phyloP scores from a whole-genome alignment of 345 rosid species.

The Conringia planisiliqua region DNA sequence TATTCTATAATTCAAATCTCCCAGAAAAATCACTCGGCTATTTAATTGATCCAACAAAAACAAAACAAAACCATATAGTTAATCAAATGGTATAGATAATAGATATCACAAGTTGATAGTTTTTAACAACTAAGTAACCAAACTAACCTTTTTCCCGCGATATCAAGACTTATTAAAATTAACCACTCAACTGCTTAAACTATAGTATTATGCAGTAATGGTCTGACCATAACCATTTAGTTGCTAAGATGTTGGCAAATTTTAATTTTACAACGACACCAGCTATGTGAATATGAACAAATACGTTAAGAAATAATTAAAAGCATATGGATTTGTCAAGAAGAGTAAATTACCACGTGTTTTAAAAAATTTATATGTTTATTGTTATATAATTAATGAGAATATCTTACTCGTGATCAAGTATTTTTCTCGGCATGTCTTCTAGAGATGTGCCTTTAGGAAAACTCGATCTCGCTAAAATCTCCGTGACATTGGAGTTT shows the following conservation, averaged over 20 bases:
- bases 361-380: not conserved
- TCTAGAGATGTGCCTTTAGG: conserved; percentile 46
- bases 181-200: not conserved
- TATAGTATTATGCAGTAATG: not conserved
- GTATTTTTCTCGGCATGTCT: conserved; percentile 57
- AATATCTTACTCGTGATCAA: conserved; percentile 69
- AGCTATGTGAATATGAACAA: not conserved
- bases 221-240: not conserved
- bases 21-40: conserved; percentile 67
- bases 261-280: not conserved
- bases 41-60: not conserved
- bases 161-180: not conserved
- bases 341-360: not conserved
- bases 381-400: not conserved
- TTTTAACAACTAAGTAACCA: conserved; percentile 5
- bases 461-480: conserved; percentile 59
- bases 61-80: not conserved
- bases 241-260: conserved; percentile 4
- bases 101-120: conserved; percentile 6
- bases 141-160: conserved; percentile 18
- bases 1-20: conserved; percentile 82
- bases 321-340: not conserved
- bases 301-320: not conserved
- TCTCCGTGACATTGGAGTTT: conserved; percentile 61
- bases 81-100: not conserved